A percentile compares a stretch with the other conserved stretches of the same genome.
Evolutionary conservation across 139 green algal species (phyloP).

Genomic region (Tetraselmis chui): DNA sequence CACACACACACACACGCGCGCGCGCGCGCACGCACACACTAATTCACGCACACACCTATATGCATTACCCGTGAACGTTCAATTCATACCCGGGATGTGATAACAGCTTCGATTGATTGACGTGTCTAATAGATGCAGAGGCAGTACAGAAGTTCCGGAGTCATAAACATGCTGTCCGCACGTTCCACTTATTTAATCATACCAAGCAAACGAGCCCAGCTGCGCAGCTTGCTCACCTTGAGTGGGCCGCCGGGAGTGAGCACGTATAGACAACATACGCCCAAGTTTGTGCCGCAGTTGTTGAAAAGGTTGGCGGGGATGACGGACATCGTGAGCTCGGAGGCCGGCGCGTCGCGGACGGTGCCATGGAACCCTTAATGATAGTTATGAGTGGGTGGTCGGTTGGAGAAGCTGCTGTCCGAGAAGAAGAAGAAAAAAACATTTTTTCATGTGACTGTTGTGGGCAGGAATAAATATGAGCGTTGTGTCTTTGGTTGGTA

Average conservation of each 20-base stretch:
- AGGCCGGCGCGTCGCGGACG: neutral
- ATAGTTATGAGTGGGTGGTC: too few species aligned
- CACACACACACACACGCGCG: neutral
- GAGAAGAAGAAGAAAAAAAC: neutral
- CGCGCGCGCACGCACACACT: too few species aligned
- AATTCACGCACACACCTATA: too few species aligned
- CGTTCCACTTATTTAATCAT: too few species aligned
- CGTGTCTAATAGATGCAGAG: too few species aligned
- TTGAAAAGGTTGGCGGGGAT: neutral
- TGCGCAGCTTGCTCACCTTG: conserved; percentile 25
- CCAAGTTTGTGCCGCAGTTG: neutral
- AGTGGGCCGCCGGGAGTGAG: conserved; percentile 80
- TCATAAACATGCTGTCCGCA: neutral
- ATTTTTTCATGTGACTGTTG: neutral
- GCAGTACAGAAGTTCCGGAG: neutral
- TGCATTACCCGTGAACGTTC: too few species aligned
- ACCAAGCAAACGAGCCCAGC: neutral
- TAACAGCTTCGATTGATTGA: too few species aligned
- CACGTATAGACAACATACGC: too few species aligned
- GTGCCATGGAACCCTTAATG: too few species aligned
- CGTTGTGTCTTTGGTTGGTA: too few species aligned
- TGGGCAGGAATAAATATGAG: too few species aligned
- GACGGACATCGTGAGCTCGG: neutral
- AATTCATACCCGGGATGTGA: too few species aligned
- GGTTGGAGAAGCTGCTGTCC: neutral